Evolutionary conservation across 176 grass and related monocot species (phyloP).

Genomic region (Rhynchospora tenuis): DNA sequence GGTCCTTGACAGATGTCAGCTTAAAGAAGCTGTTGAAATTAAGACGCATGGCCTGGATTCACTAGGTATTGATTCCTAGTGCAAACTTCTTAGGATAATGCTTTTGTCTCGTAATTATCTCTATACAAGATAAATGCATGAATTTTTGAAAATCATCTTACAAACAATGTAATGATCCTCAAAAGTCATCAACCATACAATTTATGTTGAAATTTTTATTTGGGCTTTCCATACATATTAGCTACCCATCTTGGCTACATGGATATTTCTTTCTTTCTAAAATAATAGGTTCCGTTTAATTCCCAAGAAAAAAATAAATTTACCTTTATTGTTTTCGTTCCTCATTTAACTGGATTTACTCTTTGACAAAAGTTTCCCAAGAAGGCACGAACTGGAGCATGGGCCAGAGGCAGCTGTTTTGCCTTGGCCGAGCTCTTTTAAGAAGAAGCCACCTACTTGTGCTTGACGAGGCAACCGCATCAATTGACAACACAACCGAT

Average conservation of each 20-base stretch:
- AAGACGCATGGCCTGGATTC: conserved; percentile 65
- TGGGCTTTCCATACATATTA: too few species aligned
- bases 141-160: neutral
- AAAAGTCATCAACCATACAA: too few species aligned
- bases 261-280: too few species aligned
- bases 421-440: conserved; percentile 62
- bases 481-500: conserved; percentile 79
- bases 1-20: conserved; percentile 80
- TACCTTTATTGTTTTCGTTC: neutral
- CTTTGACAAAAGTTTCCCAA: conserved; percentile 38
- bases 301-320: too few species aligned
- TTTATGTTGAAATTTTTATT: too few species aligned
- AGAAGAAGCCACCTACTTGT: conserved; percentile 55
- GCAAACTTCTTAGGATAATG: too few species aligned
- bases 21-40: conserved; percentile 59
- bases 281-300: too few species aligned
- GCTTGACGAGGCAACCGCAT: conserved; percentile 70
- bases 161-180: too few species aligned
- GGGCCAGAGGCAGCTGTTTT: conserved; percentile 83
- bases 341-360: too few species aligned
- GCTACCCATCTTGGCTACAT: too few species aligned
- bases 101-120: too few species aligned
- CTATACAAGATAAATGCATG: neutral
- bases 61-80: conserved; percentile 28
- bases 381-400: conserved; percentile 89